Percentiles rank a stretch among this genome's conserved stretches.
Evolutionary conservation across 805 yeast genomes (phyloP).

Genomic region (Starmerella tilneyi): DNA sequence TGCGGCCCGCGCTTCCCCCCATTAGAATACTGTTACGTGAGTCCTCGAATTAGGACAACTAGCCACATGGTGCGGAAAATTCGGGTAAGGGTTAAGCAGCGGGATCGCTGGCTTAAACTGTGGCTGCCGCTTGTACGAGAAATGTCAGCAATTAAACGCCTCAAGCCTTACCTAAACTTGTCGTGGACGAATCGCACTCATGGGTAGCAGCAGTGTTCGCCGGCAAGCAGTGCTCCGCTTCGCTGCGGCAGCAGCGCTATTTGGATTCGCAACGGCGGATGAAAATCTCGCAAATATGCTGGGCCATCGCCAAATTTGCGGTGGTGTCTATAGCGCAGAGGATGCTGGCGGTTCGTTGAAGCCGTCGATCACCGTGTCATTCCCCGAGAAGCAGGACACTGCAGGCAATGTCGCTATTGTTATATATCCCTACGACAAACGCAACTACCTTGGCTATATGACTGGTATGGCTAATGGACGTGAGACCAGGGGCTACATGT

Average conservation of each 20-base stretch:
- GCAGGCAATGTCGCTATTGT: slow-evolving; percentile 45
- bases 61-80: too few relatives aligned
- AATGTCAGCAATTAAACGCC: too few relatives aligned
- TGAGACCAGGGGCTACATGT: slow-evolving; percentile 46
- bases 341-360: background rate
- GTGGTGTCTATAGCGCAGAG: slow-evolving; percentile 76
- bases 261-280: slow-evolving; percentile 22
- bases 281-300: slow-evolving; percentile 35
- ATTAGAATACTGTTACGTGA: too few relatives aligned
- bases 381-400: slow-evolving; percentile 16
- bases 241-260: slow-evolving; percentile 10
- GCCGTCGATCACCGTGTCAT: slow-evolving; percentile 15
- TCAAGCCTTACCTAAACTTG: too few relatives aligned
- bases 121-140: too few relatives aligned
- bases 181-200: too few relatives aligned
- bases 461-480: slow-evolving; percentile 35
- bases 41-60: too few relatives aligned
- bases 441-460: slow-evolving; percentile 51
- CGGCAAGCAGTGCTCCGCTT: slow-evolving; percentile 10
- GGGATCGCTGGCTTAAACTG: too few relatives aligned
- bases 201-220: too few relatives aligned
- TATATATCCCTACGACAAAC: slow-evolving; percentile 75
- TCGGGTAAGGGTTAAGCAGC: too few relatives aligned
- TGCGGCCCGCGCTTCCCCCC: too few relatives aligned
- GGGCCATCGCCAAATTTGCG: slow-evolving; percentile 56